Percentiles rank a stretch among this genome's conserved stretches.
These are phyloP conservation scores for Phytophthora foliorum DNA, from an alignment of 352 stramenopile species.

Conservation along the genomic window DNA sequence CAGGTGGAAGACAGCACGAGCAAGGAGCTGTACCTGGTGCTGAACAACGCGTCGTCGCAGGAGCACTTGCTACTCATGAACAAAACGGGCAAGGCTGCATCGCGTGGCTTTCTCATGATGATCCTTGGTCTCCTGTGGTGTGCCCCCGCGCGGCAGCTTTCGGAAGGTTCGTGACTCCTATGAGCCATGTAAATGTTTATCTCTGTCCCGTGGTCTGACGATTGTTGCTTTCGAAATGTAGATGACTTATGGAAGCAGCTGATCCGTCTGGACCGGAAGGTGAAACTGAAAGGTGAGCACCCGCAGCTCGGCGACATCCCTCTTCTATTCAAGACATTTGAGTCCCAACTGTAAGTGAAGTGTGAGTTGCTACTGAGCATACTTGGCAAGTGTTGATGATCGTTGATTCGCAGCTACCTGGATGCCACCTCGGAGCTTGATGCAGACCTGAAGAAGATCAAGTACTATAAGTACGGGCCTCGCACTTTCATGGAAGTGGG, in stretches of 20 bases:
- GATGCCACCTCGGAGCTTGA: constrained; percentile 76
- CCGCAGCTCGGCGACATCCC: constrained; percentile 75
- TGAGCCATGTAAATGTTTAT: neutral
- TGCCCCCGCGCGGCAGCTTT: constrained; percentile 63
- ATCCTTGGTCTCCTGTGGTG: constrained; percentile 87
- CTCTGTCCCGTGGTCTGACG: neutral
- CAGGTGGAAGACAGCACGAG: constrained; percentile 70
- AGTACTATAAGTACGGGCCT: constrained; percentile 76
- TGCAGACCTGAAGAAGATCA: constrained; percentile 80
- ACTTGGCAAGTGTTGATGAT: neutral
- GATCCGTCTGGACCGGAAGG: constrained; percentile 62
- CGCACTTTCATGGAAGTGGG: constrained; percentile 81
- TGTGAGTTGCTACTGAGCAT: neutral
- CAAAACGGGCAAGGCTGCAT: constrained; percentile 71
- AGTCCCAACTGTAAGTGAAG: constrained; percentile 73
- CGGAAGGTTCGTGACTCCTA: constrained; percentile 59
- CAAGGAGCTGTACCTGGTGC: constrained; percentile 82
- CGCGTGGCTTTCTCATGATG: constrained; percentile 85
- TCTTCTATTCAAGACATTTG: constrained; percentile 82
- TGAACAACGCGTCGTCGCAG: constrained; percentile 80
- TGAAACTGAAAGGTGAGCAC: constrained; percentile 72
- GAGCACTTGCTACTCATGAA: constrained; percentile 81
- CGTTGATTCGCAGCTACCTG: constrained; percentile 60
- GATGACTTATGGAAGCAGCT: constrained; percentile 87
- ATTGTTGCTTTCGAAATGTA: constrained; percentile 25